Base-by-base conservation (phyloP, 176 grass and related monocot species). In the Oryza glumipatula region DNA sequence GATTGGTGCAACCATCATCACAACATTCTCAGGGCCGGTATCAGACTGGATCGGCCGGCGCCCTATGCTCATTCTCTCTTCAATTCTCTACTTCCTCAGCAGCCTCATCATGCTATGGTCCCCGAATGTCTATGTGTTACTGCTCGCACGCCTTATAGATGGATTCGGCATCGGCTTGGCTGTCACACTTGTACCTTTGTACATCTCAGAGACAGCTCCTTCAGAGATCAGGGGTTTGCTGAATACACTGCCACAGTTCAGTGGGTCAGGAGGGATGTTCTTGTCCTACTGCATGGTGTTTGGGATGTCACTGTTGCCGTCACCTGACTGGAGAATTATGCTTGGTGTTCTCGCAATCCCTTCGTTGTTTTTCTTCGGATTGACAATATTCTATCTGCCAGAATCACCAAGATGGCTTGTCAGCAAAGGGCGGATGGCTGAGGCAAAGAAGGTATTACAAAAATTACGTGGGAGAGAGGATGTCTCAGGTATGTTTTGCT, bases 331-430 rank as follows among this genome's bases (percentile, higher is more conserved):
- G 95, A 93, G 95, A 71, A 77, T 97, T 85, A 97, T 97, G 95
- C 90, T 97, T 17, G 92, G 95, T 19, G 92, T 94, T 78, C 92
- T 97, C 60, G 90, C 81, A 0, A 72, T 97, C 28, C 95, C 92
- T 76, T 97, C 95, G 8, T 47, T 97, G 17, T 84, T 93, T 19
- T 97, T 91, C 86, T 94, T 97, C 22, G 71, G 79, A 48, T 54
- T 97, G 47, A 93, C 92, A 3, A 36, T 94, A 28, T 97, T 97
- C 52, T 97, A 73, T 69, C 72, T 97, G 79, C 95, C 95, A 7
- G 95, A 97, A 83, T 97, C 95, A 7, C 95, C 95, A 74, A 91
- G 95, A 68, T 97, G 95, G 95, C 92, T 97, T 35, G 95, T 94
- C 4, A 94, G 92, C 77, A 97, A 97, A 83, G 95, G 95, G 17